These are phyloP conservation scores for Aspergillus sp. DNA, from an alignment of 2,329 filamentous ascomycete species.

Conservation along the genomic window DNA sequence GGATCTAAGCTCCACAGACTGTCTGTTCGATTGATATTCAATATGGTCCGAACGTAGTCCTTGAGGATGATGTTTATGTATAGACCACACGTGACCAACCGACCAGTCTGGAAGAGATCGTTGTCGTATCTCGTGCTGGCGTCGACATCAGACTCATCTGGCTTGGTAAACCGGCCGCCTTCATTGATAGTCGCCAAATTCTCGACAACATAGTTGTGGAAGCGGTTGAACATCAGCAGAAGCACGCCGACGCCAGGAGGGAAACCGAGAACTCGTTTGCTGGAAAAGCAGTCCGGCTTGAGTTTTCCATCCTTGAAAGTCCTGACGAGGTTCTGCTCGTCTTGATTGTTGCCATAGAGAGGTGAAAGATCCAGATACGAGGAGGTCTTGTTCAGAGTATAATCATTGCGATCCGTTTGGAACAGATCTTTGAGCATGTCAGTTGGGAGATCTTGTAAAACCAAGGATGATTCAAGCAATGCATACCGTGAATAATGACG, in stretches of 20 bases:
- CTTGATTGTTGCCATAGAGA: slow-evolving; percentile 67
- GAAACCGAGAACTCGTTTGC: slow-evolving; percentile 65
- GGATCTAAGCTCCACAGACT: slow-evolving; percentile 66
- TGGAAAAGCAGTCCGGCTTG: slow-evolving; percentile 70
- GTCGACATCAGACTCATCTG: slow-evolving; percentile 40
- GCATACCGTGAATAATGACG: slow-evolving; percentile 61
- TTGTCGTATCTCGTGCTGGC: slow-evolving; percentile 43
- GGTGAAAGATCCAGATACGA: slow-evolving; percentile 75
- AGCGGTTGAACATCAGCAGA: slow-evolving; percentile 68
- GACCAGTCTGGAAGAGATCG: slow-evolving; percentile 56
- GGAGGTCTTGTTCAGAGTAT: slow-evolving; percentile 65
- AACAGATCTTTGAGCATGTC: slow-evolving; percentile 57
- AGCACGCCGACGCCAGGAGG: slow-evolving; percentile 69
- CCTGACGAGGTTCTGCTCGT: slow-evolving; percentile 64
- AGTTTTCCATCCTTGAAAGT: slow-evolving; percentile 67
- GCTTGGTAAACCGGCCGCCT: slow-evolving; percentile 64
- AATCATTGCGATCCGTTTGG: slow-evolving; percentile 64
- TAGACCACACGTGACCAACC: slow-evolving; percentile 56
- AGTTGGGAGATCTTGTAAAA: slow-evolving; percentile 11
- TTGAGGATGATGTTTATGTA: slow-evolving; percentile 59
- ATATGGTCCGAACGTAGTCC: slow-evolving; percentile 64
- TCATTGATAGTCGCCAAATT: slow-evolving; percentile 68
- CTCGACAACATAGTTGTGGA: slow-evolving; percentile 69
- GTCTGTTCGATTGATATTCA: slow-evolving; percentile 60
- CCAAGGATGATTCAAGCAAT: neutral